phyloP scores from a whole-genome alignment of 306 rosid species.

The Cucurbita pepo region DNA sequence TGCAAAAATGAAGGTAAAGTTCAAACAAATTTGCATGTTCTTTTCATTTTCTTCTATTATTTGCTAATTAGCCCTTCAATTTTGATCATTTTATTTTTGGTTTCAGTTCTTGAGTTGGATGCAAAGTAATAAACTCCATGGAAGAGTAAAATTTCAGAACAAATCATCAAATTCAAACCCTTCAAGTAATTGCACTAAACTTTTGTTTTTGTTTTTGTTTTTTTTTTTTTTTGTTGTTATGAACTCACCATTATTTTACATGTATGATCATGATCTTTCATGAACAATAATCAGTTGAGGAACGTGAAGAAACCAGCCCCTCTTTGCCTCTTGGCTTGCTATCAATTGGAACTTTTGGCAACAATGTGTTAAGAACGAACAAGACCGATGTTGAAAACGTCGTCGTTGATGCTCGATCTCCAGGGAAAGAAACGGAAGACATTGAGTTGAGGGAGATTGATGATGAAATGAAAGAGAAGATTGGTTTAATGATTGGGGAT shows the following conservation, averaged over 20 bases:
- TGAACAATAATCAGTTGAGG: constrained; percentile 38
- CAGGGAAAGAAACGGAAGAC: constrained; percentile 34
- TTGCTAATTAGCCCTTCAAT: not conserved
- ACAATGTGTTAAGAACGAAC: constrained; percentile 33
- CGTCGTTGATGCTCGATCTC: constrained; percentile 29
- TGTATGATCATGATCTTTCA: not conserved
- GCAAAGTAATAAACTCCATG: not conserved
- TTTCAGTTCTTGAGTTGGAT: constrained; percentile 3
- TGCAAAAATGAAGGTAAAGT: constrained; percentile 1
- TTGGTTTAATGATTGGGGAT: constrained; percentile 55
- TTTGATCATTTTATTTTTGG: not conserved
- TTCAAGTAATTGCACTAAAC: not conserved
- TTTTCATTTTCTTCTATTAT: not conserved
- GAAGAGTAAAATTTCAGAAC: not conserved
- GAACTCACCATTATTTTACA: not conserved
- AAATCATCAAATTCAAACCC: not conserved
- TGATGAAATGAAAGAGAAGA: constrained; percentile 47
- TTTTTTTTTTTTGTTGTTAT: too few relatives aligned
- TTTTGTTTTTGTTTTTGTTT: too few relatives aligned
- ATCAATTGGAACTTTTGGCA: constrained; percentile 91
- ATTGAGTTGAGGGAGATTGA: constrained; percentile 36
- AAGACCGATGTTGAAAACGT: constrained; percentile 13
- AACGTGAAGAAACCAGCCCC: constrained; percentile 55
- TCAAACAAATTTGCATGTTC: not conserved
- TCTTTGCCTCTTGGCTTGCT: constrained; percentile 78